A percentile compares a stretch with the other conserved stretches of the same genome.
phyloP scores from a whole-genome alignment of 768 basidiomycete genomes.

The Amylocystis lapponica region DNA sequence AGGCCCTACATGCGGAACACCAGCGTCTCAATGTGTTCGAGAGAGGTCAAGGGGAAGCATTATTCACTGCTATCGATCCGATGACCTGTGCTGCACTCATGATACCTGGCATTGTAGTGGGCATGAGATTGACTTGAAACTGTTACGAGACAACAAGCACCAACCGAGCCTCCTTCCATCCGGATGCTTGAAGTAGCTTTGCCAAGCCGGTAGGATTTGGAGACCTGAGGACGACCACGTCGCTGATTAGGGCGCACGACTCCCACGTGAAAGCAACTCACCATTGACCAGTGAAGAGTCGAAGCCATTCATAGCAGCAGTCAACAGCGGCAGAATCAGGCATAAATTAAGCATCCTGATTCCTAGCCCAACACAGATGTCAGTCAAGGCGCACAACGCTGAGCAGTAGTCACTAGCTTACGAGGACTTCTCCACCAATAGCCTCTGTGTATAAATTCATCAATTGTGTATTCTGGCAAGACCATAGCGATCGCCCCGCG shows the following conservation, averaged over 20 bases:
- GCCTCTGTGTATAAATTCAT: constrained; percentile 54
- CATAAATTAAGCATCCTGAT: constrained; percentile 54
- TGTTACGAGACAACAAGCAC: too few relatives aligned
- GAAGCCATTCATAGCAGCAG: constrained; percentile 60
- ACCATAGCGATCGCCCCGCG: constrained; percentile 15
- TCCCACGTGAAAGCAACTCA: constrained; percentile 6
- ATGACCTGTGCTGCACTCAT: constrained; percentile 56
- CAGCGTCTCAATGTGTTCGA: not conserved
- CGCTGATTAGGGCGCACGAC: not conserved
- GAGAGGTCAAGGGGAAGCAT: not conserved
- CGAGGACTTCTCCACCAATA: constrained; percentile 60
- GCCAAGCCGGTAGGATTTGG: constrained; percentile 63
- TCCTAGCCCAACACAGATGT: constrained; percentile 29
- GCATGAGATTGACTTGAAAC: not conserved
- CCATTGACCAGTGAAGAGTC: constrained; percentile 64
- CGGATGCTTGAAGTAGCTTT: constrained; percentile 48
- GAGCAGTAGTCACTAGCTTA: constrained; percentile 20
- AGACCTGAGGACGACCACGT: too few relatives aligned
- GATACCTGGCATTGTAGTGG: constrained; percentile 44
- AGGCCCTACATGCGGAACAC: constrained; percentile 39
- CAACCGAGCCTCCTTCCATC: constrained; percentile 45
- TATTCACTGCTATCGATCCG: constrained; percentile 20
- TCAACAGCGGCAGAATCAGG: constrained; percentile 57
- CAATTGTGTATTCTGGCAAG: constrained; percentile 46
- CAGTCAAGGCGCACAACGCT: not conserved